Conservation (phyloP, 495 filamentous ascomycete species). For the Pyronema domesticum region DNA sequence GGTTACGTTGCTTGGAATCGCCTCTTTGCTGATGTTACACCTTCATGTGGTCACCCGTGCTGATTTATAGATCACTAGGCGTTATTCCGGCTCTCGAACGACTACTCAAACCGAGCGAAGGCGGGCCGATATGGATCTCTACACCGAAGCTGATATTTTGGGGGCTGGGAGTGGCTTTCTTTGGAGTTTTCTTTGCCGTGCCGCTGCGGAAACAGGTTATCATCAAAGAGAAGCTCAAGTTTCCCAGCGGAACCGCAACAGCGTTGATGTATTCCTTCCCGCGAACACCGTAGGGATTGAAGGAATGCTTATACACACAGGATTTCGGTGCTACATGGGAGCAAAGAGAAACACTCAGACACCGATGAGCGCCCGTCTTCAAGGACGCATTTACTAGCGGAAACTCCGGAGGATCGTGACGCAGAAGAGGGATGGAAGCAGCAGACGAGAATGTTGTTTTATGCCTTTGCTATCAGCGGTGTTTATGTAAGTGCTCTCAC, state of each 20-base stretch:
- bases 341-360: not conserved
- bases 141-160: slow-evolving; percentile 68
- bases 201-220: slow-evolving; percentile 76
- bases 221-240: slow-evolving; percentile 75
- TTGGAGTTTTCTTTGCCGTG: slow-evolving; percentile 91
- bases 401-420: not conserved
- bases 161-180: slow-evolving; percentile 81
- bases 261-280: slow-evolving; percentile 72
- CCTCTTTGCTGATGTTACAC: no score
- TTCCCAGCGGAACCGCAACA: slow-evolving; percentile 88
- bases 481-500: slow-evolving; percentile 17
- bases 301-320: slow-evolving; percentile 35
- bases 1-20: not conserved
- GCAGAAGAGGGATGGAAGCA: slow-evolving; percentile 29
- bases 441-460: slow-evolving; percentile 35
- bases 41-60: not conserved
- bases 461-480: slow-evolving; percentile 19
- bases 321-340: slow-evolving; percentile 13
- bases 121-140: slow-evolving; percentile 53
- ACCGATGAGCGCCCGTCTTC: not conserved
- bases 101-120: slow-evolving; percentile 55
- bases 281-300: slow-evolving; percentile 1
- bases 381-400: not conserved
- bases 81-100: slow-evolving; percentile 80
- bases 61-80: slow-evolving; percentile 1